Base-by-base conservation (phyloP, 2,329 filamentous ascomycete genomes). In the Tolypocladium ovalisporum region DNA sequence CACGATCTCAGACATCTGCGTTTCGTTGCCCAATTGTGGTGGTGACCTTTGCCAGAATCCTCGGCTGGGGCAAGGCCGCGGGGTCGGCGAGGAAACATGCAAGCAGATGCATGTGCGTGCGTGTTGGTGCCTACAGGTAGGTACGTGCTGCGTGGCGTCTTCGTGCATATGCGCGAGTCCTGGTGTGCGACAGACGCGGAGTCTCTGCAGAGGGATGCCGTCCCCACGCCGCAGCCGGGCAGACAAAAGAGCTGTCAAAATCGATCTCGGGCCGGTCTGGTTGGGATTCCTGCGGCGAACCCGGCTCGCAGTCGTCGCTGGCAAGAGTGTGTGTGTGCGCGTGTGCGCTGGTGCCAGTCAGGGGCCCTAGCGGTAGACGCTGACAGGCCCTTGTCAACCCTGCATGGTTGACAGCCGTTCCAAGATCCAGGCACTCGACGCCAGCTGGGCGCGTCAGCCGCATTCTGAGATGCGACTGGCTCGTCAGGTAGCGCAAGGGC, bases 381-480 rank as follows among this genome's bases (percentile, higher is more conserved):
- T 34, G 52, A 56, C 55, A 53, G 39, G 55, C 54, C 54, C 55
- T 55, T 60, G 60, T 56, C 60, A 59, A 56, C 35, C 54, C 44
- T 62, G 57, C 57, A 61, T 61, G 39, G 17, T 58, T 61, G 60
- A 61, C 60, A 61, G 54, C 34, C 32, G 56, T 47, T 59, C 56
- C 57, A 58, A 56, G 59, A 59, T 57, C 53, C 55, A 42, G 58
- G 24, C 39, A 44, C 42, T 12, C 51, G 42, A 51, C 34, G 24
- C 55, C 56, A 62, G 56, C 58, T 56, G 58, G 58, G 63, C 62
- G 62, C 62, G 66, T 65, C 63, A 68, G 61, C 61, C 36, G 44
- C 35, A 63, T 54, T 9, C 58, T 22, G 40, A 61, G 64, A 69
- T 71, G 69, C 69, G 69, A 71, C 70, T 71, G 69, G 69, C 63